Base-by-base conservation (phyloP, 2,329 filamentous ascomycete genomes). In the Sodiomyces alkalinus region DNA sequence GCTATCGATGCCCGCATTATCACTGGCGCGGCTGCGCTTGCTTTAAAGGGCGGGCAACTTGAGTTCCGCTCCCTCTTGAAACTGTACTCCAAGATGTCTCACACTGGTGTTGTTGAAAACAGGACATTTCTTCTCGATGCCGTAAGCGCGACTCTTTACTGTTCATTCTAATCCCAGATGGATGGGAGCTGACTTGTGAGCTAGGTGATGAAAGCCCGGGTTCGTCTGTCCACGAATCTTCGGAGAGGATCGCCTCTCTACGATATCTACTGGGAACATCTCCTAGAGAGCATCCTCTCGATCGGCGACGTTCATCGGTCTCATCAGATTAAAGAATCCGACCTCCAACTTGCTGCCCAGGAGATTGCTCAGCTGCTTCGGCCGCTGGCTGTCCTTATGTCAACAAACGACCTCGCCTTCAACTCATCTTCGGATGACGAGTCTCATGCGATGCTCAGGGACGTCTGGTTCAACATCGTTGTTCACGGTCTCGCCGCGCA, bases 381-480 rank as follows among this genome's bases (percentile, higher is more conserved):
- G 33, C 90, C 90, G 9, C 62, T 98, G n/a, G 82, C 90, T 6
- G 63, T 85, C 2, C 67, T 98, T 29, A 79, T 92, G 50, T 77
- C 82, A 7, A 61, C 58, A 18, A 69, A 75, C 37, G 64, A 75
- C 31, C 52, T 75, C 36, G 60, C 56, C 14, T 53, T 59, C 13
- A 53, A 58, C 23, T 57, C 53, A 19, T 40, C 58, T 7, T 54
- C 55, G 30, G 69, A 79, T 29, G 78, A 86, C 28, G 74, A 87
- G 33, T 70, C 73, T 6, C 68, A 80, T 35, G 68, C 72, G 16
- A 57, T 92, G 32, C 68, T 90, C 40, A 75, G 87, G 29, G 86
- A 98, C 60, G 82, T 83, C 5, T 99, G 90, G 90, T 96, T 94
- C 57, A 99, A 98, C 44, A 83, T 96, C 36, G 81, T 86, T 14